phyloP scores from a whole-genome alignment of 108 stramenopile genomes.

The Epithemia pelagica region DNA sequence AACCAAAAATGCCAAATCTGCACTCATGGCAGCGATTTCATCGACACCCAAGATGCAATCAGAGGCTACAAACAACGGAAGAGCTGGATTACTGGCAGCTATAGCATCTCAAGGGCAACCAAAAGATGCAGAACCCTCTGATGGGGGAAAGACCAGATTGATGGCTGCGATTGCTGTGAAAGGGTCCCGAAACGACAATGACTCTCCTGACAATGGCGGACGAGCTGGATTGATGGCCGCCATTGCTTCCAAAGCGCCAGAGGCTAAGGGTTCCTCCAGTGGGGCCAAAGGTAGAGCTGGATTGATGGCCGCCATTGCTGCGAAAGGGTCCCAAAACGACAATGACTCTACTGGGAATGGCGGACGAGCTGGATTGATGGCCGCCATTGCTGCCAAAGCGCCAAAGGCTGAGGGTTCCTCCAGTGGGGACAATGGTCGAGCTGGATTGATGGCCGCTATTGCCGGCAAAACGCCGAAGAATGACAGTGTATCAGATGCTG shows the following conservation, averaged over 20 bases:
- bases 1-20: not conserved
- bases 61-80: not conserved
- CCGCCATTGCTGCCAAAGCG: not conserved
- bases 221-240: not conserved
- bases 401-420: not conserved
- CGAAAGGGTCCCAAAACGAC: not conserved
- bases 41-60: not conserved
- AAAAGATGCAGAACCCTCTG: not conserved
- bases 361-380: not conserved
- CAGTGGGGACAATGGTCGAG: not conserved
- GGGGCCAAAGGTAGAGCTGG: conserved; percentile 1
- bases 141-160: not conserved
- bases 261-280: not conserved
- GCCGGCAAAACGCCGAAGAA: not conserved
- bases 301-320: not conserved
- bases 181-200: not conserved
- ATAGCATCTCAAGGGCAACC: not conserved
- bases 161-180: not conserved
- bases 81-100: not conserved
- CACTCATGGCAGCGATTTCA: not conserved
- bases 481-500: not conserved
- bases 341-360: not conserved
- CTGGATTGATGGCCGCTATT: not conserved
- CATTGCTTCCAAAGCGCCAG: not conserved
- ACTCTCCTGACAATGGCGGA: not conserved